These are phyloP conservation scores for Rhynchosporium secalis DNA, from an alignment of 2,329 filamentous ascomycete species.

Conservation along the genomic window DNA sequence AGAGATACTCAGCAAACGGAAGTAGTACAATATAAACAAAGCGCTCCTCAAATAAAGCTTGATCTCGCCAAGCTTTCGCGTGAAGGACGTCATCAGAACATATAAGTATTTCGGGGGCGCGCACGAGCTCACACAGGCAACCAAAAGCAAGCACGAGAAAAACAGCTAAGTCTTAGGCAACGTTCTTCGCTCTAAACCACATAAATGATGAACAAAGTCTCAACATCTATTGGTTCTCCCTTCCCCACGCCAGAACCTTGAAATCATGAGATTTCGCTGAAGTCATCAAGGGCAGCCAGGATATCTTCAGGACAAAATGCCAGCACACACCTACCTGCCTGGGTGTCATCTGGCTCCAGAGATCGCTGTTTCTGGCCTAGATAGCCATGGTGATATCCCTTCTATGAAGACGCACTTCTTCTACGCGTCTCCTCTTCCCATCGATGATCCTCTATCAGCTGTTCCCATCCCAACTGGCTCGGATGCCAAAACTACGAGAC, in stretches of 20 bases:
- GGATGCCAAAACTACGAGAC: conserved; percentile 54
- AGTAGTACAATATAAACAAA: conserved; percentile 8
- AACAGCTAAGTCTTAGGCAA: conserved; percentile 5
- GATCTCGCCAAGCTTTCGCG: neutral
- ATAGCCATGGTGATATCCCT: conserved; percentile 51
- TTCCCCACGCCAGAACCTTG: neutral
- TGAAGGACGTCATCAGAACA: conserved; percentile 9
- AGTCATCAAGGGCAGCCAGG: neutral
- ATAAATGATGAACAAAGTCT: conserved; percentile 5
- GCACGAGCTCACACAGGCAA: conserved; percentile 8
- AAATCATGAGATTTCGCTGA: neutral
- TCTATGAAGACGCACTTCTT: conserved; percentile 75
- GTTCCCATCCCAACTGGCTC: conserved; percentile 51
- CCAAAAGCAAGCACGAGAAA: neutral
- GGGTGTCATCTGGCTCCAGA: conserved; percentile 35
- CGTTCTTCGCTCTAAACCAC: neutral
- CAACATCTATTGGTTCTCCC: neutral
- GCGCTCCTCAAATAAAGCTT: conserved; percentile 1
- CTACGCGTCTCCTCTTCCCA: conserved; percentile 77
- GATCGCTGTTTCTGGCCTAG: conserved; percentile 24
- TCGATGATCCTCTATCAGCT: conserved; percentile 84
- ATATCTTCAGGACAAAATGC: conserved; percentile 30
- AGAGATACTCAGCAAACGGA: neutral
- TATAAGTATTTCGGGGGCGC: conserved; percentile 1
- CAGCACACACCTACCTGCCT: conserved; percentile 38